Percentiles rank a stretch among this genome's conserved stretches.
These are phyloP conservation scores for Metschnikowia chrysomelidarum DNA, from an alignment of 805 yeast genomes.

Conservation along the genomic window DNA sequence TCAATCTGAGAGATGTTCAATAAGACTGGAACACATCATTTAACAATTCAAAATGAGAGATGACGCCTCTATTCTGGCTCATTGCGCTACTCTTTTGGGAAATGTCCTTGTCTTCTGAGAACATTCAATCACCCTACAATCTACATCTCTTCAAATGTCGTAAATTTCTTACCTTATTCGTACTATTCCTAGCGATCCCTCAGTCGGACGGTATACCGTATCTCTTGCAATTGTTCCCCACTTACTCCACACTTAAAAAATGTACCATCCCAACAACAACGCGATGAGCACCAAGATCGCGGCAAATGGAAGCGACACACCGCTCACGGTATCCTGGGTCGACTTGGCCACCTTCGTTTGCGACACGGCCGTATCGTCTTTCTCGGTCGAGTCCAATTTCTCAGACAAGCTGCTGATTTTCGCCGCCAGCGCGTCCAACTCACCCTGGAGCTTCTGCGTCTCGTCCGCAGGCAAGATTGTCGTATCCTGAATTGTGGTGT, in stretches of 20 bases:
- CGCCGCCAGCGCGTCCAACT: slow-evolving; percentile 39
- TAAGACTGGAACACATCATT: too few relatives aligned
- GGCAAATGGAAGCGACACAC: slow-evolving; percentile 56
- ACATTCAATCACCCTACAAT: too few relatives aligned
- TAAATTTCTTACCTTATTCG: too few relatives aligned
- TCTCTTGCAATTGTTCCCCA: too few relatives aligned
- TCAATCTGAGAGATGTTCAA: too few relatives aligned
- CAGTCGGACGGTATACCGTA: too few relatives aligned
- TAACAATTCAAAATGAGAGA: too few relatives aligned
- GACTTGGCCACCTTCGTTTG: slow-evolving; percentile 15
- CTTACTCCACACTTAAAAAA: slow-evolving; percentile 37
- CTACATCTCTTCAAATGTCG: too few relatives aligned
- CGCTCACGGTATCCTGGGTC: slow-evolving; percentile 36
- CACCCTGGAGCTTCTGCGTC: slow-evolving; percentile 24
- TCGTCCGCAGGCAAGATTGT: slow-evolving; percentile 11
- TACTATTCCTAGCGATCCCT: too few relatives aligned
- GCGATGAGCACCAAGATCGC: slow-evolving; percentile 43
- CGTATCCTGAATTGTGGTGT: slow-evolving; percentile 8
- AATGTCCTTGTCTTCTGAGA: too few relatives aligned
- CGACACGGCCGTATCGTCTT: slow-evolving; percentile 16
- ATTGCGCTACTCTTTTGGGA: too few relatives aligned
- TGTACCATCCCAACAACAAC: slow-evolving; percentile 72
- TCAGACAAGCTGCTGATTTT: slow-evolving; percentile 43
- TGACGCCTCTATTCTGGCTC: too few relatives aligned
- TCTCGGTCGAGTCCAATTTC: slow-evolving; percentile 42